Evolutionary conservation across 2,329 filamentous ascomycete species (phyloP).

Genomic region (Aureobasidium sp.): DNA sequence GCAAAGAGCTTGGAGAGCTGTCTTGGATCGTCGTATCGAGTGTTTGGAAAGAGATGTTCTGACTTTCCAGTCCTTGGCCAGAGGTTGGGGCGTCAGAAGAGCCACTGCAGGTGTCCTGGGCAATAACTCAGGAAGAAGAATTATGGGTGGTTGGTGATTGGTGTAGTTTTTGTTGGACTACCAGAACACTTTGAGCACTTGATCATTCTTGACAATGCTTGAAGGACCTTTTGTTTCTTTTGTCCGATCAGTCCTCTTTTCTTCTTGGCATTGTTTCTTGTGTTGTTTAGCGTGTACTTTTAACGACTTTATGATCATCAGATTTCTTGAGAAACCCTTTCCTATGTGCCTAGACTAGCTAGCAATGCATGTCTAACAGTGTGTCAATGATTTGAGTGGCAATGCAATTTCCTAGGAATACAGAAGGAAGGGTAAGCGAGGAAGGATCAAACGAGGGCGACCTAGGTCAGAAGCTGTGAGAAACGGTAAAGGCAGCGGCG

Average conservation of each 20-base stretch:
- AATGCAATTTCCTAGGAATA: too few species aligned
- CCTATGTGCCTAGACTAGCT: too few species aligned
- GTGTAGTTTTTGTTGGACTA: background rate
- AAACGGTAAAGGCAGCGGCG: background rate
- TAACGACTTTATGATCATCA: background rate
- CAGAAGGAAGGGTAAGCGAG: too few species aligned
- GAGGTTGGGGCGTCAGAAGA: constrained; percentile 35
- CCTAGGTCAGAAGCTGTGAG: background rate
- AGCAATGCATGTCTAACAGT: too few species aligned
- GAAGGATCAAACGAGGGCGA: too few species aligned
- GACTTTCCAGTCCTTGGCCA: constrained; percentile 37
- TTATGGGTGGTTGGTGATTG: constrained; percentile 23
- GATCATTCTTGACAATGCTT: background rate
- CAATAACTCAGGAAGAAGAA: constrained; percentile 26
- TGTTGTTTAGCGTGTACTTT: background rate
- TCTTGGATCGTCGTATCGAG: constrained; percentile 31
- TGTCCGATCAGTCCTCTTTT: background rate
- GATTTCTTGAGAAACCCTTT: background rate
- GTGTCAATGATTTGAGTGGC: too few species aligned
- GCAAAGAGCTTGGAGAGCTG: constrained; percentile 38
- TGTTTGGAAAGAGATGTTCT: constrained; percentile 33
- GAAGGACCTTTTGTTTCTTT: background rate
- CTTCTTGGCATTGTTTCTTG: background rate
- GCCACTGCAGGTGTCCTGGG: constrained; percentile 18
- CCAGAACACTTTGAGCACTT: background rate